These are phyloP conservation scores for Ceratocystis harringtonii DNA, from an alignment of 2,329 filamentous ascomycete species.

Conservation along the genomic window DNA sequence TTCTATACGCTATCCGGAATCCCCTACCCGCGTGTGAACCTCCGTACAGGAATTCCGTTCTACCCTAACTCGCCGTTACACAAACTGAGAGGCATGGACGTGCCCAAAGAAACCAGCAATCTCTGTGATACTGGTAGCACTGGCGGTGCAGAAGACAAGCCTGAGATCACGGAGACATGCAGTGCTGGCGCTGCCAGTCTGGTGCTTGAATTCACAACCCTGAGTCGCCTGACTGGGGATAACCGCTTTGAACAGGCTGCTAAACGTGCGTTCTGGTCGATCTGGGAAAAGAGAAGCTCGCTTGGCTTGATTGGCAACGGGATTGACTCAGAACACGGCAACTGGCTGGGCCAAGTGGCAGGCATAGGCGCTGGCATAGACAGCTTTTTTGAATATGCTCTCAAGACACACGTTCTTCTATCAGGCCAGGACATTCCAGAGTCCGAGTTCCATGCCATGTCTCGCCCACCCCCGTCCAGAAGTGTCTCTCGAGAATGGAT, in stretches of 20 bases:
- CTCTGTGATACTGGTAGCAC: not conserved
- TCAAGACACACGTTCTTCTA: constrained; percentile 84
- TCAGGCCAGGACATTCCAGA: constrained; percentile 51
- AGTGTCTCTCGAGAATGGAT: constrained; percentile 32
- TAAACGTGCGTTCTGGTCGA: constrained; percentile 89
- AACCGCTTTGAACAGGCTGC: constrained; percentile 75
- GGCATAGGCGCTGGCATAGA: constrained; percentile 94
- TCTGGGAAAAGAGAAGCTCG: constrained; percentile 77
- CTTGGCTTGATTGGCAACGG: constrained; percentile 82
- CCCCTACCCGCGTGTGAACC: constrained; percentile 86
- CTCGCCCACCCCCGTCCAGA: constrained; percentile 28
- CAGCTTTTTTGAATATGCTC: constrained; percentile 95
- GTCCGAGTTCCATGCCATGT: constrained; percentile 26
- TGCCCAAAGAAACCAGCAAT: not conserved
- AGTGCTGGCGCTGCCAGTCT: constrained; percentile 93
- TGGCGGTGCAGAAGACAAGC: not conserved
- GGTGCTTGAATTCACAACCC: constrained; percentile 79
- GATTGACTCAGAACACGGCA: constrained; percentile 78
- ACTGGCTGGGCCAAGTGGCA: constrained; percentile 79
- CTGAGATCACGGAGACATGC: constrained; percentile 86
- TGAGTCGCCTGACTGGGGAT: constrained; percentile 79
- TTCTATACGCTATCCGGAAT: constrained; percentile 86
- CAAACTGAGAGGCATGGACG: constrained; percentile 27
- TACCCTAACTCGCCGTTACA: constrained; percentile 77
- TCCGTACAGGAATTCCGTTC: constrained; percentile 81